These are phyloP conservation scores for Eremomyces bilateralis DNA, from an alignment of 495 filamentous ascomycete genomes.

Conservation along the genomic window DNA sequence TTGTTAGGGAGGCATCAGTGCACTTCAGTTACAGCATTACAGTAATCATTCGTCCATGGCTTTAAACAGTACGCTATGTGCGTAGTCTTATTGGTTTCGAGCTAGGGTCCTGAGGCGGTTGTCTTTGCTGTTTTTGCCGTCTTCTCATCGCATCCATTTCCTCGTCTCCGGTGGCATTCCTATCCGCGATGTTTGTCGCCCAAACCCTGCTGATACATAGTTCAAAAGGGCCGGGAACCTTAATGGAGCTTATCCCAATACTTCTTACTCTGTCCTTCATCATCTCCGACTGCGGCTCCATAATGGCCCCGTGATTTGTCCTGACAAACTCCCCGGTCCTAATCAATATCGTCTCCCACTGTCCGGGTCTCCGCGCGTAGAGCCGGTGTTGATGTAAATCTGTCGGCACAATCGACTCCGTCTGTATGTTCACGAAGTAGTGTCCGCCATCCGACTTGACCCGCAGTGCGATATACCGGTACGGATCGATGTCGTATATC, in stretches of 20 bases:
- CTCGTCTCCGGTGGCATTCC: constrained; percentile 4
- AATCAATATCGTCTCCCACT: constrained; percentile 86
- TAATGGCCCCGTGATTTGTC: constrained; percentile 73
- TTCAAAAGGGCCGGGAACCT: constrained; percentile 69
- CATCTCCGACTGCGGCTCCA: constrained; percentile 80
- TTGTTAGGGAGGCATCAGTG: too few relatives aligned
- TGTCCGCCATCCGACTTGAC: constrained; percentile 76
- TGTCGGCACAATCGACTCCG: constrained; percentile 72
- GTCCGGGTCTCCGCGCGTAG: constrained; percentile 55
- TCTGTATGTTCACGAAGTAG: constrained; percentile 92
- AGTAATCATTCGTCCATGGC: too few relatives aligned
- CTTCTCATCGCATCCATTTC: too few relatives aligned
- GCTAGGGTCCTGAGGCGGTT: too few relatives aligned
- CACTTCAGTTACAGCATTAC: too few relatives aligned
- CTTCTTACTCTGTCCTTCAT: constrained; percentile 64
- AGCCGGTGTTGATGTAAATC: constrained; percentile 91
- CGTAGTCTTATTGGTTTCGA: too few relatives aligned
- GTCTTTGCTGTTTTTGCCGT: too few relatives aligned
- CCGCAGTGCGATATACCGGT: constrained; percentile 70
- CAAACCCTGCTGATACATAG: constrained; percentile 67
- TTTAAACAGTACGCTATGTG: too few relatives aligned
- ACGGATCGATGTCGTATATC: constrained; percentile 75
- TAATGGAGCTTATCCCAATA: constrained; percentile 67
- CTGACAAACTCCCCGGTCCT: constrained; percentile 83
- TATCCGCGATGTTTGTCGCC: constrained; percentile 34